Percentiles rank a stretch among this genome's conserved stretches.
These are phyloP conservation scores for Colletotrichum tropicale DNA, from an alignment of 2,329 filamentous ascomycete genomes.

Conservation along the genomic window DNA sequence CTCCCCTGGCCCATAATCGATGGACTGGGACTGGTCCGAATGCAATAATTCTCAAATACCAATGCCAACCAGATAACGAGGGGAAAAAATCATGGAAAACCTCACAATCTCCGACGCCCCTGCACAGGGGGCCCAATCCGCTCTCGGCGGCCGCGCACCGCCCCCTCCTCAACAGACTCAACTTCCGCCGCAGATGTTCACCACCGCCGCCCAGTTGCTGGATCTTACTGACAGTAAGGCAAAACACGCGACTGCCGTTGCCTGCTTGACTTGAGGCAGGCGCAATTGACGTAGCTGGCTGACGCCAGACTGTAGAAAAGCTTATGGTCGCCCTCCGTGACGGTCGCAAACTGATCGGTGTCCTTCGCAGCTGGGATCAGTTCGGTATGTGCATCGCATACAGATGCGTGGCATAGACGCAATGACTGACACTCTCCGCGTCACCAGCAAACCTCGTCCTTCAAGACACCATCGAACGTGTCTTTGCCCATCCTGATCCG, in stretches of 20 bases:
- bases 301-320: constrained; percentile 71
- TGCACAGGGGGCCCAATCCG: constrained; percentile 39
- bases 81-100: constrained; percentile 52
- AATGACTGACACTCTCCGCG: neutral
- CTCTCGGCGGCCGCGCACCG: constrained; percentile 32
- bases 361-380: constrained; percentile 95
- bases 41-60: constrained; percentile 16
- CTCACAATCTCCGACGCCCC: constrained; percentile 54
- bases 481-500: constrained; percentile 65
- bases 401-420: neutral
- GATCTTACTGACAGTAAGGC: constrained; percentile 95
- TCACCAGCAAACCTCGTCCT: constrained; percentile 86
- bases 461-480: constrained; percentile 88
- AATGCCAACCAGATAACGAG: constrained; percentile 17
- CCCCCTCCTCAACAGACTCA: constrained; percentile 55
- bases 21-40: constrained; percentile 17
- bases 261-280: neutral
- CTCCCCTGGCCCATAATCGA: constrained; percentile 3
- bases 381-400: constrained; percentile 72
- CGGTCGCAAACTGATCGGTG: constrained; percentile 90
- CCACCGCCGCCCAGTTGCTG: constrained; percentile 91
- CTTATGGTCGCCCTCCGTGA: constrained; percentile 90
- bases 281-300: neutral
- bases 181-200: constrained; percentile 95
- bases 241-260: constrained; percentile 27